Base-by-base conservation (phyloP, 108 stramenopile genomes). In the Nitzschia palea region DNA sequence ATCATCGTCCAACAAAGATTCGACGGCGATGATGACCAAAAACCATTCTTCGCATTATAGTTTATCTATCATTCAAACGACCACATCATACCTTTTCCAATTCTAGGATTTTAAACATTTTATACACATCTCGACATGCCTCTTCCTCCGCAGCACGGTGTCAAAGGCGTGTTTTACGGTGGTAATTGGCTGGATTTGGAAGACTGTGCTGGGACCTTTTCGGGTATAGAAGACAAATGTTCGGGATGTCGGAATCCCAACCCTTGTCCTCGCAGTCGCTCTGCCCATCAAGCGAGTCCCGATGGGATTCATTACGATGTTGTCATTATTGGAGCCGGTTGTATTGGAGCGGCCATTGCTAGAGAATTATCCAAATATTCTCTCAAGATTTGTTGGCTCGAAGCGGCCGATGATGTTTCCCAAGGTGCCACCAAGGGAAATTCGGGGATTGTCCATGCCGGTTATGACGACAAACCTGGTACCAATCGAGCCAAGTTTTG, bases 401-500 rank as follows among this genome's bases (percentile, higher is more conserved):
- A 93, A 71, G 71, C 88, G 0, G 92, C 86, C 62, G 87, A 88
- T 54, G 87, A 93, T 65, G 86, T 93, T 1, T 64, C 67, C n/a
- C 89, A 90, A 51, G 75, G 67, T 43, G 68, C 73, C 17, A 74
- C 73, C 45, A 74, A 74, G 28, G 92, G 88, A 4, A 93, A 90
- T 45, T 86, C 84, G 12, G 92, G 92, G 2, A 93, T 93, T 52
- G 92, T 93, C 28, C 92, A 93, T 68, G 88, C 86, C 0, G 92
- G 92, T 28, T 93, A 90, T 50, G 92, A 93, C 56, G 92, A 89
- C 48, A 88, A 80, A 45, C 92, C 88, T 4, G 87, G 89, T 10
- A 78, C 81, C 10, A 65, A 82, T 33, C 80, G 74, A 14, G 84
- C 86, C 51, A 88, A 87, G 62, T 88, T 69, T 68, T 88, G 92